phyloP scores from a whole-genome alignment of 2,329 filamentous ascomycete species.

The Chaetomium sp. region DNA sequence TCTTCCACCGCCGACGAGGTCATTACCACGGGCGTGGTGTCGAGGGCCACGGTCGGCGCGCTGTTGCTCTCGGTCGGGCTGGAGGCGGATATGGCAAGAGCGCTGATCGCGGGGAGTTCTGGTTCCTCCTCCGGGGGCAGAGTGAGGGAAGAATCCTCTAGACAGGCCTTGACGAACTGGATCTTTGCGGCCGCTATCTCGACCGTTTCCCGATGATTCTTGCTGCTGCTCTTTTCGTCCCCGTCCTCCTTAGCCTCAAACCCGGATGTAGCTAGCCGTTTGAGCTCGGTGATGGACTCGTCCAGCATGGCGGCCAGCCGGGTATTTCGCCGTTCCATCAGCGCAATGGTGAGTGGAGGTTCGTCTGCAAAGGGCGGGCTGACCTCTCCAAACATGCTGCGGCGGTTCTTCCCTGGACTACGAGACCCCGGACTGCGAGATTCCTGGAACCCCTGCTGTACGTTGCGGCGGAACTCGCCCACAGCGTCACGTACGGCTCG shows the following conservation, averaged over 20 bases:
- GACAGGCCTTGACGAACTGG: conserved; percentile 57
- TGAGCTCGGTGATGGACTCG: conserved; percentile 57
- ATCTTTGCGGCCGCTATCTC: conserved; percentile 56
- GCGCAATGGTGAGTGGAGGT: conserved; percentile 33
- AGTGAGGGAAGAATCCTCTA: conserved; percentile 44
- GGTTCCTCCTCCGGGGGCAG: conserved; percentile 26
- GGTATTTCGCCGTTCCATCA: conserved; percentile 59
- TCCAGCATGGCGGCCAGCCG: conserved; percentile 63
- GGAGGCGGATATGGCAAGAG: conserved; percentile 17
- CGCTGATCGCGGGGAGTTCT: conserved; percentile 18
- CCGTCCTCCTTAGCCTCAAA: conserved; percentile 26
- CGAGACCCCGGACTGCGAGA: conserved; percentile 49
- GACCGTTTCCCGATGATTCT: conserved; percentile 45
- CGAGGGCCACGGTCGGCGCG: conserved; percentile 25
- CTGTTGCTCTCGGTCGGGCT: conserved; percentile 13
- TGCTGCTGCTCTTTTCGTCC: conserved; percentile 35
- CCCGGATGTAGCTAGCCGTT: conserved; percentile 48
- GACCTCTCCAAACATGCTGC: conserved; percentile 31
- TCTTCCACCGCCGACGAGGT: conserved; percentile 24
- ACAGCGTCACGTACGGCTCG: conserved; percentile 75
- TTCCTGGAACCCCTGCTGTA: conserved; percentile 57
- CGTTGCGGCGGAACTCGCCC: conserved; percentile 70
- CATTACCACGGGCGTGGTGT: conserved; percentile 25
- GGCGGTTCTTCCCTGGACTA: conserved; percentile 34
- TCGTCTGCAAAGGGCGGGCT: conserved; percentile 15